A percentile compares a stretch with the other conserved stretches of the same genome.
These are phyloP conservation scores for Friedmanniomyces simplex DNA, from an alignment of 495 filamentous ascomycete species.

Conservation along the genomic window DNA sequence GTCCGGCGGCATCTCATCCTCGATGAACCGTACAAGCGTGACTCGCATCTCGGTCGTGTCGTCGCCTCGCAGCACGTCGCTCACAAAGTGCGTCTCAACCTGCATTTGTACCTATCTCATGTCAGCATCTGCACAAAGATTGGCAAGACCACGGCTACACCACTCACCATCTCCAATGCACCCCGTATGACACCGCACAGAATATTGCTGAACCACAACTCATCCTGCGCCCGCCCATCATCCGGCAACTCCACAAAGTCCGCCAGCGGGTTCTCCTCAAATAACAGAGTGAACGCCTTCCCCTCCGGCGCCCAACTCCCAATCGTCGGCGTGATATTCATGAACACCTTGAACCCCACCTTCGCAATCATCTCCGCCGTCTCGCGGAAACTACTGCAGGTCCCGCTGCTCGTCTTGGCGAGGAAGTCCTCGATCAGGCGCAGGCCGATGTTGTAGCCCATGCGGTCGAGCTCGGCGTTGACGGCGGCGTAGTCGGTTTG, in stretches of 20 bases:
- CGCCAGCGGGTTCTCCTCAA: conserved; percentile 93
- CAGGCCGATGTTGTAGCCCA: conserved; percentile 97
- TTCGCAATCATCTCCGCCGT: conserved; percentile 95
- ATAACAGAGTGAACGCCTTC: conserved; percentile 90
- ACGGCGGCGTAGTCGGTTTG: conserved; percentile 88
- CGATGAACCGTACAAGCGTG: conserved; percentile 84
- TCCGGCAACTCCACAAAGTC: conserved; percentile 97
- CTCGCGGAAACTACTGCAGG: conserved; percentile 86
- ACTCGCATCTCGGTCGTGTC: conserved; percentile 97
- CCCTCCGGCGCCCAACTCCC: conserved; percentile 93
- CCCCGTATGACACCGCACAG: conserved; percentile 87
- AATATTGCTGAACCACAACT: conserved; percentile 97
- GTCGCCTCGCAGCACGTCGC: conserved; percentile 84
- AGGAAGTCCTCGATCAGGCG: conserved; percentile 96
- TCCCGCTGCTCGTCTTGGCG: conserved; percentile 79
- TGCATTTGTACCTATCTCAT: conserved; percentile 80
- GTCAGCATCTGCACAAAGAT: background rate
- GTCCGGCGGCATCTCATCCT: conserved; percentile 93
- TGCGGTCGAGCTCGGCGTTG: conserved; percentile 95
- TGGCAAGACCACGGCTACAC: background rate
- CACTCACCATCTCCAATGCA: conserved; percentile 79
- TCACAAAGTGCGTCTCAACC: conserved; percentile 93
- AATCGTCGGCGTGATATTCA: conserved; percentile 92
- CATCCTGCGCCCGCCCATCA: conserved; percentile 89
- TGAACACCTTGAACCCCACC: conserved; percentile 97